Base-by-base conservation (phyloP, 768 basidiomycete genomes). In the Russula vinacea region DNA sequence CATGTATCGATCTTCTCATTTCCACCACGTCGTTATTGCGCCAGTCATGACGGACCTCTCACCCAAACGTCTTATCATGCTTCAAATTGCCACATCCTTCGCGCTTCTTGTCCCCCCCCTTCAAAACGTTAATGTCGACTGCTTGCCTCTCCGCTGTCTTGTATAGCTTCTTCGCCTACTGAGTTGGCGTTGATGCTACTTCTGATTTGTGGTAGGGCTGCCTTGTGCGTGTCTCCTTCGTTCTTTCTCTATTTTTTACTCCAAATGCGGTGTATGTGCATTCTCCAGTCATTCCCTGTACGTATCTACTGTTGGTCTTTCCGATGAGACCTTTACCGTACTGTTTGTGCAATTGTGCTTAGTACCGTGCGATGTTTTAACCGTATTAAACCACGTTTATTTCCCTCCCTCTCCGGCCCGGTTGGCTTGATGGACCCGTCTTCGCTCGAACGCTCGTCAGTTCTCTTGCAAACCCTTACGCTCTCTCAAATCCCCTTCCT, bases 391-490 rank as follows among this genome's bases (percentile, higher is more conserved):
- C n/a, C 24, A 58, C n/a, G 45, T 40, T 40, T 35, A 35, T 13
- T 49, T 49, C 10, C 14, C 9, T 49, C 19, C 24, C 5, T n/a
- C 7, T 1, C 16, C 57, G 62, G 62, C 8, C 62, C 62, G 56
- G 56, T 19, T 53, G 32, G 53, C 53, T 26, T 17, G 42, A 61
- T 61, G 60, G 52, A 61, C 42, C 22, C 60, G 11, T 10, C 60
- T 16, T 71, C 14, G 73, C 70, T 19, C 68, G 71, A 3, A 67
- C 72, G 2, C 61, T 74, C 7, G 59, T 70, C 11, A 65, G 69
- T 45, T 63, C 73, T 0, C 69, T 75, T 4, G 57, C 70, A 13
- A 72, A 74, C 60, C 74, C 75, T 17, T 75, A 75, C 59, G 69
- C 63, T 16, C 55, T 11, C 62, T 71, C 74, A 22, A 71, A 72